Percentiles rank a stretch among this genome's conserved stretches.
These are phyloP conservation scores for Tagetes patula DNA, from an alignment of 129 eudicot genomes.

Conservation along the genomic window DNA sequence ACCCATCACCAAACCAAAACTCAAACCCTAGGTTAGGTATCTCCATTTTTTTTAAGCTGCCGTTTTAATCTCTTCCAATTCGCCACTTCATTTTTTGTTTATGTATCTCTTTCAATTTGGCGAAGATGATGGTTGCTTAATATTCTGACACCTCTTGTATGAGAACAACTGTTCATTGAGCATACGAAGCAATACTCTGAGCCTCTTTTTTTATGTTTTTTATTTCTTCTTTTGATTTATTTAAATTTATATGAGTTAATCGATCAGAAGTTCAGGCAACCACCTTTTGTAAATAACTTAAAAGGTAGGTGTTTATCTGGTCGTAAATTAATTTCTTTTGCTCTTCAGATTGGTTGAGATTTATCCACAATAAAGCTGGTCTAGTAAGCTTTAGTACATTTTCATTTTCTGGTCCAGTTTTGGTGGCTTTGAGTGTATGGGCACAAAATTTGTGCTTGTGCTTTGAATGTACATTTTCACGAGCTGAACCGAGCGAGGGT, in stretches of 20 bases:
- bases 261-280: slow-evolving; percentile 41
- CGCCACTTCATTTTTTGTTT: too few species aligned
- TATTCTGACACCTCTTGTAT: slow-evolving; percentile 45
- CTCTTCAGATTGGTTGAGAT: slow-evolving; percentile 45
- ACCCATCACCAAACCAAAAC: background rate
- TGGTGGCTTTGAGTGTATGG: too few species aligned
- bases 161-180: slow-evolving; percentile 31
- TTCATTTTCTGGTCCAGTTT: background rate
- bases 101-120: background rate
- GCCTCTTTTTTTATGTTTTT: background rate
- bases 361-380: slow-evolving; percentile 29
- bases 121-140: slow-evolving; percentile 34
- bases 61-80: too few species aligned
- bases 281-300: slow-evolving; percentile 15
- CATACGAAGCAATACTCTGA: slow-evolving; percentile 34
- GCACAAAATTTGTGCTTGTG: too few species aligned
- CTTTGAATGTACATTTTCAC: too few species aligned
- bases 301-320: slow-evolving; percentile 34
- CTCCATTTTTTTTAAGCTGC: background rate
- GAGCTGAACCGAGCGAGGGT: too few species aligned
- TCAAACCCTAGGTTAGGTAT: background rate
- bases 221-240: background rate
- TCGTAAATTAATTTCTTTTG: slow-evolving; percentile 32
- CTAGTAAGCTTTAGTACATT: slow-evolving; percentile 34
- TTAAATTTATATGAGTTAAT: background rate